Evolutionary conservation across 2,329 filamentous ascomycete species (phyloP).

Genomic region (Beauveria brongniartii): DNA sequence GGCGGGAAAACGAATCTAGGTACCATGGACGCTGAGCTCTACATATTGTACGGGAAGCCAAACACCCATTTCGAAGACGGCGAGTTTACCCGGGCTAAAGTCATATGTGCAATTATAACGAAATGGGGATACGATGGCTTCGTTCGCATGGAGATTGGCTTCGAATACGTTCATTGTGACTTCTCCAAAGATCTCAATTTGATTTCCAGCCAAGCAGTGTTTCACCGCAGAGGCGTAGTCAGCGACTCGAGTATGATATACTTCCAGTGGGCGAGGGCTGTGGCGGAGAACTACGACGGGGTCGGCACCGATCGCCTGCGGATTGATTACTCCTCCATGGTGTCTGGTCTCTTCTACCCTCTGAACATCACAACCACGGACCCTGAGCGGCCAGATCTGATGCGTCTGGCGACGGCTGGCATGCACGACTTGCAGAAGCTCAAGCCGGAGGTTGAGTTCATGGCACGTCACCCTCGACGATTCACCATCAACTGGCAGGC

Average conservation of each 20-base stretch:
- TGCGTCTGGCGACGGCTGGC: conserved; percentile 23
- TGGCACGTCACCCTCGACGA: conserved; percentile 28
- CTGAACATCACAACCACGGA: conserved; percentile 39
- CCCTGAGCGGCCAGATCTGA: conserved; percentile 24
- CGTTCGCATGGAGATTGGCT: conserved; percentile 60
- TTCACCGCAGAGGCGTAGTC: conserved; percentile 14
- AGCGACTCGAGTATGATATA: conserved; percentile 20
- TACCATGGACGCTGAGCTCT: conserved; percentile 60
- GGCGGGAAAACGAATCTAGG: conserved; percentile 58
- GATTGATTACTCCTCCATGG: conserved; percentile 43
- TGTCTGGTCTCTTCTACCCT: conserved; percentile 43
- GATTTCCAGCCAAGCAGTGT: conserved; percentile 23
- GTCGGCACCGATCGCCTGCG: conserved; percentile 32
- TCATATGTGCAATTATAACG: conserved; percentile 46
- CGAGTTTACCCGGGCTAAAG: conserved; percentile 44
- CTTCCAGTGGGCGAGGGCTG: conserved; percentile 34
- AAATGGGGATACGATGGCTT: conserved; percentile 56
- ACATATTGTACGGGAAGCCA: conserved; percentile 37
- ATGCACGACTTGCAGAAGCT: conserved; percentile 26
- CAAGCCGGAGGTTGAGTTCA: conserved; percentile 34
- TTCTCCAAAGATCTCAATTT: conserved; percentile 40
- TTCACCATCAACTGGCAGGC: conserved; percentile 53
- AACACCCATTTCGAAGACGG: conserved; percentile 23
- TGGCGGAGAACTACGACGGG: conserved; percentile 36
- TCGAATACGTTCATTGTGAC: conserved; percentile 62